Evolutionary conservation across 306 rosid genomes (phyloP).

Genomic region (Potentilla sterilis): DNA sequence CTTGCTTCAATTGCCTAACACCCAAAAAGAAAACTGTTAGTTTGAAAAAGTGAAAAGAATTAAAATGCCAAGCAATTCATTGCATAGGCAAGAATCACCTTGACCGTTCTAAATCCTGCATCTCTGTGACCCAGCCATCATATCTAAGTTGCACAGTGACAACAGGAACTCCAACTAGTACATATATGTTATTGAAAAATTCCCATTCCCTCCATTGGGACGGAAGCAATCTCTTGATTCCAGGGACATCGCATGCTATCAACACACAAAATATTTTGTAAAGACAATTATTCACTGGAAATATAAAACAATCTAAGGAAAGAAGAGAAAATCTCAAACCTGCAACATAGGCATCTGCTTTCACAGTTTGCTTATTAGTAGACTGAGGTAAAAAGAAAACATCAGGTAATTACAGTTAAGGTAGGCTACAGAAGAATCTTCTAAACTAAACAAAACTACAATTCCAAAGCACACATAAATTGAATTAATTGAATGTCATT

Average conservation of each 20-base stretch:
- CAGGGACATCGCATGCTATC: slow-evolving; percentile 98
- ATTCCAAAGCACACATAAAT: background rate
- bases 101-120: slow-evolving; percentile 89
- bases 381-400: slow-evolving; percentile 50
- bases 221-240: slow-evolving; percentile 87
- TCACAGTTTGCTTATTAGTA: slow-evolving; percentile 71
- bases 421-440: background rate
- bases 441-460: background rate
- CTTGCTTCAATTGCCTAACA: slow-evolving; percentile 70
- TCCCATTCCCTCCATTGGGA: slow-evolving; percentile 73
- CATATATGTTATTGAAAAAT: slow-evolving; percentile 78
- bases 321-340: slow-evolving; percentile 50
- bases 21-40: slow-evolving; percentile 23
- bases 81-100: slow-evolving; percentile 52
- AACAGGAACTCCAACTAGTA: slow-evolving; percentile 93
- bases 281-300: slow-evolving; percentile 17
- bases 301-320: slow-evolving; percentile 20
- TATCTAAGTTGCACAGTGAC: slow-evolving; percentile 99
- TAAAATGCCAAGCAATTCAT: slow-evolving; percentile 12
- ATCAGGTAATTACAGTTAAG: slow-evolving; percentile 16
- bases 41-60: background rate
- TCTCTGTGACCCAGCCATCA: slow-evolving; percentile 96
- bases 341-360: slow-evolving; percentile 95
- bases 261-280: slow-evolving; percentile 35
- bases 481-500: background rate